Evolutionary conservation across 352 stramenopile species (phyloP).

Genomic region (Globisporangium takayamanum): DNA sequence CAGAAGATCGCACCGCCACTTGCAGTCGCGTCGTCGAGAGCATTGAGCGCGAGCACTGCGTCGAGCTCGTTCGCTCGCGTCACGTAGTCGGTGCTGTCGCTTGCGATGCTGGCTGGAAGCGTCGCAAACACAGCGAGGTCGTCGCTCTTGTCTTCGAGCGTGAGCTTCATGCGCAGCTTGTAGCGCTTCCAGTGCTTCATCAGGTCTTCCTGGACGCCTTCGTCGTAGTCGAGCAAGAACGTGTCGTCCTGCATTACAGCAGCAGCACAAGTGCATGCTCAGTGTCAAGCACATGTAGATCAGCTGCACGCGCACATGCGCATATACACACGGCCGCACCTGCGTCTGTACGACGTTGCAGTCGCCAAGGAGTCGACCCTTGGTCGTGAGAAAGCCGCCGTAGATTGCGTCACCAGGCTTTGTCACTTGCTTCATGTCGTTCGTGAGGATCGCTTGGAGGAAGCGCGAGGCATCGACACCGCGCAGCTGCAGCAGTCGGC

Average conservation of each 20-base stretch:
- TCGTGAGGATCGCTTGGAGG: constrained; percentile 79
- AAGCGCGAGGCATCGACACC: constrained; percentile 65
- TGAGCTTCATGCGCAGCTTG: constrained; percentile 82
- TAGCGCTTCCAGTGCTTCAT: constrained; percentile 86
- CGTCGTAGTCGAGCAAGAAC: constrained; percentile 72
- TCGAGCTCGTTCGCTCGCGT: constrained; percentile 16
- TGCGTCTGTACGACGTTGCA: constrained; percentile 65
- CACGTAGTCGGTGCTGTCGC: constrained; percentile 13
- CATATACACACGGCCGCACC: constrained; percentile 11
- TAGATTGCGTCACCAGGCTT: constrained; percentile 60
- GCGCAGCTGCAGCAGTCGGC: constrained; percentile 60
- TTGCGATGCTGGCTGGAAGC: constrained; percentile 38
- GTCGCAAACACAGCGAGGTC: constrained; percentile 37
- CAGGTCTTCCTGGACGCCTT: constrained; percentile 41
- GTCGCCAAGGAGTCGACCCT: constrained; percentile 71
- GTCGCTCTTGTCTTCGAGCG: constrained; percentile 63
- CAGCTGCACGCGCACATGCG: not conserved
- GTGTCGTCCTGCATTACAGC: constrained; percentile 31
- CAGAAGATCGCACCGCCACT: constrained; percentile 30
- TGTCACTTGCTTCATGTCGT: constrained; percentile 66
- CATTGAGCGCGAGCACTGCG: constrained; percentile 31
- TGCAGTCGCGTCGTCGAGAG: constrained; percentile 17
- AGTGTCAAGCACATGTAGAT: not conserved
- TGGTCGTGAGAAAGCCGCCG: constrained; percentile 72
- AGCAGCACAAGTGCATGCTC: not conserved